Evolutionary conservation across 2,329 filamentous ascomycete genomes (phyloP), one percentile per base, ranked within the genome.

Genomic region (Hirsutella thompsonii): DNA sequence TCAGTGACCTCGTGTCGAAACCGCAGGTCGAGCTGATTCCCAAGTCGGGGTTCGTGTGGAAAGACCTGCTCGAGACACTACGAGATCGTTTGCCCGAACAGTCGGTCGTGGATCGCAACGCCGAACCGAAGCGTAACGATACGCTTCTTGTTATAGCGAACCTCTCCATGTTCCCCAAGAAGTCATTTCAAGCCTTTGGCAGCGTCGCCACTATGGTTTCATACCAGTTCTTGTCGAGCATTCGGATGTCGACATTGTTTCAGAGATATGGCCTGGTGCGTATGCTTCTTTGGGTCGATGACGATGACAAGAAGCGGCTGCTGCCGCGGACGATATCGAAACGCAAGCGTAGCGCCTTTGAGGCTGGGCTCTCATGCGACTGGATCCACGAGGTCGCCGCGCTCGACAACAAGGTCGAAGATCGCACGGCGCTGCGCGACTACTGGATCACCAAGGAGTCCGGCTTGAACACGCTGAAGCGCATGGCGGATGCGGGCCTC

Each of bases 241-340:
- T 83, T 41, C 69, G 76, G 45, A 63, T 67, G 2, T 68, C 76
- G 38, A 59, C 66, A 0, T 66, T 81, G 0, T 75, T 93, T 49
- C 82, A 94, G 50, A 67, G 68, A 21, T 89, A 87, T 55, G 90
- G 90, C 3, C 72, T 80, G 16, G 79, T 94, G 3, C 78, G 88
- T 38, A 81, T 90, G 67, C 69, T 96, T 1, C 55, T 89, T 32
- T 89, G 88, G 79, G 53, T 79, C 3, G 69, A 74, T 1, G 66
- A 79, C 35, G 64, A 72, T 0, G 81, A 86, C 42, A 76, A 76
- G 47, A 52, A 59, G 6, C 46, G 57, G 1, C 49, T 85, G 1
- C 44, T 94, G 8, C 82, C 89, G 0, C 73, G 72, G 40, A 62
- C 64, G 2, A 54, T 83, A 3, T 58, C 65, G 28, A 58, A 64